Evolutionary conservation across 2,329 filamentous ascomycete species (phyloP).

Genomic region (Epichloe elymi): DNA sequence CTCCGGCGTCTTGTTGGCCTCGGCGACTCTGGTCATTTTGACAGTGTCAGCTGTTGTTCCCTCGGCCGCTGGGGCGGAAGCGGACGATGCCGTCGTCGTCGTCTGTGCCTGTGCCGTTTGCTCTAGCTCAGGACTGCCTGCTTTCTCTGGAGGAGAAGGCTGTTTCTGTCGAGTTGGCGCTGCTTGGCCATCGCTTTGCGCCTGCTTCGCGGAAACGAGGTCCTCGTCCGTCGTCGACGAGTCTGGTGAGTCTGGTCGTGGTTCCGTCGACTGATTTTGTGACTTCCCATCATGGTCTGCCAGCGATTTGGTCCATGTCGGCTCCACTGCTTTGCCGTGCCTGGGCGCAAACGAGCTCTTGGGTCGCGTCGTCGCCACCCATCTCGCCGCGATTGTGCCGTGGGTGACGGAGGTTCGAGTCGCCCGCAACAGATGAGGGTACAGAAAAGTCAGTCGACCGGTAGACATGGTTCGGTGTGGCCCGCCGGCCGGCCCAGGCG

Average conservation of each 20-base stretch:
- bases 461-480: slow-evolving; percentile 14
- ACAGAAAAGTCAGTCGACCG: slow-evolving; percentile 52
- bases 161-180: background rate
- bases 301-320: slow-evolving; percentile 18
- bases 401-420: slow-evolving; percentile 9
- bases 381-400: slow-evolving; percentile 1
- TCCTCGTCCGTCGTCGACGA: background rate
- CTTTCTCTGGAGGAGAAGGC: background rate
- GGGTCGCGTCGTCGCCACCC: slow-evolving; percentile 24
- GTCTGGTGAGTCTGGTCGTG: slow-evolving; percentile 1
- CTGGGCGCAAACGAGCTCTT: slow-evolving; percentile 37
- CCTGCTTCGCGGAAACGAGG: background rate
- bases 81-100: background rate
- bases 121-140: background rate
- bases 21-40: background rate
- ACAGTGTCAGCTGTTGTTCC: background rate
- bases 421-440: slow-evolving; percentile 51
- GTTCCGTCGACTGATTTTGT: slow-evolving; percentile 8
- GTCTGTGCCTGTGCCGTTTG: background rate
- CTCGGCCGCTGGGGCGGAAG: no score
- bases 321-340: slow-evolving; percentile 50
- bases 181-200: background rate
- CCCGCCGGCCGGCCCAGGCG: background rate
- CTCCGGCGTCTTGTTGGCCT: background rate
- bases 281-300: background rate